These are phyloP conservation scores for Erucastrum elatum DNA, from an alignment of 345 rosid genomes.

Conservation along the genomic window DNA sequence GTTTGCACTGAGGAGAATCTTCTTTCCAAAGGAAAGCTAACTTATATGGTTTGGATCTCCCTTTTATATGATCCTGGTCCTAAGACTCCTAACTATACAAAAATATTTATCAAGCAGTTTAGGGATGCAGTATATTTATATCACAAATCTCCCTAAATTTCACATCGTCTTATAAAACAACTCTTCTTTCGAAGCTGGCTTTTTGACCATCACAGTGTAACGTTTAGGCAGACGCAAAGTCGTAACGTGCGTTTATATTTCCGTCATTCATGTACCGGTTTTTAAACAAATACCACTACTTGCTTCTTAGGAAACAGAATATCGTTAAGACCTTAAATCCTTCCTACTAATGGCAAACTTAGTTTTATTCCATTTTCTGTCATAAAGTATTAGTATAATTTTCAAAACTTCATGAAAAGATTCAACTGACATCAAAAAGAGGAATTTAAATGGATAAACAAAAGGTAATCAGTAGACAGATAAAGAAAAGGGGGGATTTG, in stretches of 20 bases:
- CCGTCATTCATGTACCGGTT: conserved; percentile 4
- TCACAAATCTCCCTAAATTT: not conserved
- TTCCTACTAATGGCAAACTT: conserved; percentile 6
- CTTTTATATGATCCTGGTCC: no score
- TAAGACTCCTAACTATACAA: not conserved
- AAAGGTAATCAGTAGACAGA: conserved; percentile 2
- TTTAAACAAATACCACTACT: not conserved
- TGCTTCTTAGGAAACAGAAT: not conserved
- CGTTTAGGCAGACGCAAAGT: conserved; percentile 30
- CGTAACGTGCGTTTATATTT: conserved; percentile 30
- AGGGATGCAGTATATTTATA: not conserved
- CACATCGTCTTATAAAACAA: not conserved
- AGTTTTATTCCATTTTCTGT: not conserved
- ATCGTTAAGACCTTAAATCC: conserved; percentile 7
- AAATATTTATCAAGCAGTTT: not conserved
- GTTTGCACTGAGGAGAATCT: no score
- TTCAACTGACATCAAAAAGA: not conserved
- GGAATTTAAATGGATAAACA: conserved; percentile 10
- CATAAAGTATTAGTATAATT: not conserved
- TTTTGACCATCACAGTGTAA: conserved; percentile 12
- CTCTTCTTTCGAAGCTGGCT: not conserved
- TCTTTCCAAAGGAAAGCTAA: no score
- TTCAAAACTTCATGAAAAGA: not conserved
- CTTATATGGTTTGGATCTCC: no score
- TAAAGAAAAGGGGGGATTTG: conserved; percentile 18